A percentile compares a stretch with the other conserved stretches of the same genome.
phyloP scores from a whole-genome alignment of 2,329 filamentous ascomycete genomes.

The Sporothrix brunneoviolacea region DNA sequence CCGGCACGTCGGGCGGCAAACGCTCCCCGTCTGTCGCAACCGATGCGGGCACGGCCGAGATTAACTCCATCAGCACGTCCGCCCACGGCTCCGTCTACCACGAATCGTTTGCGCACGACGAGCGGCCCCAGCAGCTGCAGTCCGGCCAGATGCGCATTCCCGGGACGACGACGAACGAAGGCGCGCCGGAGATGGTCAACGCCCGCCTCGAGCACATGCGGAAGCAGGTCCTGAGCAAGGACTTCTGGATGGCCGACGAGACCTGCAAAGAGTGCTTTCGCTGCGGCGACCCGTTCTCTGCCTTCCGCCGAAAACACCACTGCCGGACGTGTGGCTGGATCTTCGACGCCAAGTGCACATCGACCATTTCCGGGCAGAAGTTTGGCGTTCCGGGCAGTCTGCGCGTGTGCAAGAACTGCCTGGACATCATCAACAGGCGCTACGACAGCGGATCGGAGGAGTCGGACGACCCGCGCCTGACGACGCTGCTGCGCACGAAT shows the following conservation, averaged over 20 bases:
- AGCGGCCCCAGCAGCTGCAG: constrained; percentile 37
- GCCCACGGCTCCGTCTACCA: constrained; percentile 53
- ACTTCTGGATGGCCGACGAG: constrained; percentile 99
- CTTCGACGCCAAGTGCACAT: constrained; percentile 93
- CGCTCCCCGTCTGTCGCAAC: constrained; percentile 53
- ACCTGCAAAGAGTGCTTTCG: constrained; percentile 96
- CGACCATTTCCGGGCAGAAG: constrained; percentile 76
- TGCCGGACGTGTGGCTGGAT: constrained; percentile 97
- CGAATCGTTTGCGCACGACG: constrained; percentile 46
- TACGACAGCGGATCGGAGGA: constrained; percentile 85
- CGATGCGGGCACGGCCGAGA: constrained; percentile 50
- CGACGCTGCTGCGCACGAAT: constrained; percentile 53
- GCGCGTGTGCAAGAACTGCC: constrained; percentile 86
- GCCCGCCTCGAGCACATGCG: constrained; percentile 64
- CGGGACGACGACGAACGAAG: constrained; percentile 50
- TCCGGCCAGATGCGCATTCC: constrained; percentile 46
- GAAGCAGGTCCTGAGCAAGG: constrained; percentile 82
- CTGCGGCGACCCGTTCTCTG: constrained; percentile 83
- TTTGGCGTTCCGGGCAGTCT: constrained; percentile 83
- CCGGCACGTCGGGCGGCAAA: constrained; percentile 35
- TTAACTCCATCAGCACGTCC: constrained; percentile 51
- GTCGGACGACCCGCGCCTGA: constrained; percentile 66
- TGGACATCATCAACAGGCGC: constrained; percentile 82
- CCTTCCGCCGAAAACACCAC: constrained; percentile 93
- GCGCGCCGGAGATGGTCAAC: constrained; percentile 52